A percentile compares a stretch with the other conserved stretches of the same genome.
Conservation (phyloP, 2,329 filamentous ascomycete species). For the Nemania sp. region DNA sequence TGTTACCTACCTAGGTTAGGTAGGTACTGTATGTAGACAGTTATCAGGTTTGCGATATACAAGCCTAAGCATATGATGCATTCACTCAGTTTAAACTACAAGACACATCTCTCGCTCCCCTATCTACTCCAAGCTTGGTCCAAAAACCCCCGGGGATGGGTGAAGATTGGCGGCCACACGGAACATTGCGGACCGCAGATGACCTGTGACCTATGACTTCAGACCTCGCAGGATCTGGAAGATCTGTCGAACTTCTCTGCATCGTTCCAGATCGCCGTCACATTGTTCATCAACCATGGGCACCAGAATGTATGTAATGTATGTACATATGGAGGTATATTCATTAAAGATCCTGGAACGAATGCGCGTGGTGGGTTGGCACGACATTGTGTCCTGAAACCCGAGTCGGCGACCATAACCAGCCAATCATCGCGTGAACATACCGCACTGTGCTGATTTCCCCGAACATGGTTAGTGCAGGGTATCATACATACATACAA, state of each 20-base stretch:
- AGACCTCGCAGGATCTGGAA: conserved; percentile 35
- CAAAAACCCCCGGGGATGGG: neutral
- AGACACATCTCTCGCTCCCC: neutral
- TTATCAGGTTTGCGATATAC: neutral
- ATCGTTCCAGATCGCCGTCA: conserved; percentile 43
- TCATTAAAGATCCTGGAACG: conserved; percentile 26
- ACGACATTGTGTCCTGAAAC: conserved; percentile 38
- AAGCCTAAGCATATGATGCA: neutral
- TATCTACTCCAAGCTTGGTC: neutral
- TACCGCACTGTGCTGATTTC: conserved; percentile 29
- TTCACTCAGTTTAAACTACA: neutral
- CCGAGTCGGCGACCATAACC: conserved; percentile 40
- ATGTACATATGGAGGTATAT: no score
- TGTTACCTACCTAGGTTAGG: no score
- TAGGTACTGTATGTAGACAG: no score
- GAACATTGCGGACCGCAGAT: conserved; percentile 31
- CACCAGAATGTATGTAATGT: no score
- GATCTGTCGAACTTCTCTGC: conserved; percentile 41
- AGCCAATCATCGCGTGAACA: conserved; percentile 24
- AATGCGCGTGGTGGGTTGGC: conserved; percentile 32
- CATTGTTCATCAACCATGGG: conserved; percentile 35
- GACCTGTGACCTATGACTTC: conserved; percentile 30
- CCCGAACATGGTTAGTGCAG: neutral
- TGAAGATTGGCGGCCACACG: conserved; percentile 32
- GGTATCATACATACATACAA: conserved; percentile 10